Evolutionary conservation across 1,284 basidiomycete species (phyloP), one percentile per base, ranked within the genome.

Genomic region (Ceratobasidium sp.): DNA sequence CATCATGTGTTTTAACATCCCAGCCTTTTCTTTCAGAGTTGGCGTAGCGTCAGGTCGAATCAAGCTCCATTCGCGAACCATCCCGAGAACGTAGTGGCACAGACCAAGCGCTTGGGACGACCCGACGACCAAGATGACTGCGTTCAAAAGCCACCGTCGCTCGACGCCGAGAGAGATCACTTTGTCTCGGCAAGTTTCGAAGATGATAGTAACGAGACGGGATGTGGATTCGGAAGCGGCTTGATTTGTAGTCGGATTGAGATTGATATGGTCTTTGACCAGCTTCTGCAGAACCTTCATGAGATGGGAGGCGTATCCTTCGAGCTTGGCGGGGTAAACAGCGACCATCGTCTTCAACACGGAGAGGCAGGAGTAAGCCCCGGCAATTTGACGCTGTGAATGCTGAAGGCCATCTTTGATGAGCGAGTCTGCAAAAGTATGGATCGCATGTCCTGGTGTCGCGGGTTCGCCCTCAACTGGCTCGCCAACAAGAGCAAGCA

Each of bases 11-110:
- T 94, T 87, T 74, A 99, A 80, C 42, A 99, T 83, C 38, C 86
- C 89, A 0, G 96, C 92, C 81, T 98, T 99, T 82, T 99, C 98
- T 81, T 98, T 98, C 85, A 95, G 91, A 0, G 92, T 94, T 1
- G 96, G 95, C 78, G 92, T 93, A 38, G 78, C 72, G 72, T 96
- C 94, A 67, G 90, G 90, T 77, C 88, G 87, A 56, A 92, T 88
- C 77, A 95, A 83, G 23, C 92, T 89, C 96, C 97, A 99, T 59
- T 92, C 90, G 66, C 92, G 87, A 73, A 94, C 88, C 75, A 96
- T 87, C 71, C 95, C 91, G 25, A 99, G 86, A 76, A 98, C 86
- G 79, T 92, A 96, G 12, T 88, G 88, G 79, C 94, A 96, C 0
- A 99, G 85, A 16, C 86, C 82, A 14, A 85, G 78, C 77, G 90